These are phyloP conservation scores for Fusarium bulbicola DNA, from an alignment of 2,329 filamentous ascomycete genomes.

Conservation along the genomic window DNA sequence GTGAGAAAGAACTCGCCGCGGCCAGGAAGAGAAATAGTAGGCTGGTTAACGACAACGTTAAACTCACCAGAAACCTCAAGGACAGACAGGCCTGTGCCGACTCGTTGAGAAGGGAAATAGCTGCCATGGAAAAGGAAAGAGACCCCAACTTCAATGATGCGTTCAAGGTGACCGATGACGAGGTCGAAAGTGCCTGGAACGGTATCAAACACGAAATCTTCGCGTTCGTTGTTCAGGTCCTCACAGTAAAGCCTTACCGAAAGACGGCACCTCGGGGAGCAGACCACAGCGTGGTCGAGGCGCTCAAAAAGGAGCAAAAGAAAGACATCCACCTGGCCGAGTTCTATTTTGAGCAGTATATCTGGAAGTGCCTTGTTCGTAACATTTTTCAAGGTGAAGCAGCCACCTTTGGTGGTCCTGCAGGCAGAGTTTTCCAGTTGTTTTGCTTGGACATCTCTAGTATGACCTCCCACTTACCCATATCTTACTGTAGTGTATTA, in stretches of 20 bases:
- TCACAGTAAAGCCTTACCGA: conserved; percentile 11
- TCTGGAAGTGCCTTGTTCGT: conserved; percentile 8
- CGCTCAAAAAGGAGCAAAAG: conserved; percentile 7
- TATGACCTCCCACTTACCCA: background rate
- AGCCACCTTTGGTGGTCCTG: conserved; percentile 12
- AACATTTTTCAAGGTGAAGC: conserved; percentile 5
- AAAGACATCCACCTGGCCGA: background rate
- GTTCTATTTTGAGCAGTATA: conserved; percentile 8
- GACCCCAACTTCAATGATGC: background rate
- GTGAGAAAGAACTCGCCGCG: background rate
- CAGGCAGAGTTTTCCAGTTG: conserved; percentile 9
- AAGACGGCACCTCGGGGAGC: background rate
- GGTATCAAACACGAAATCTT: background rate
- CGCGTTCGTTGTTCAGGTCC: background rate
- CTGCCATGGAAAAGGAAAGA: background rate
- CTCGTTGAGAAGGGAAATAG: background rate
- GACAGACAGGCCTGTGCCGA: background rate
- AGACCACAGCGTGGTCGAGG: background rate
- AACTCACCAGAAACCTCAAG: background rate
- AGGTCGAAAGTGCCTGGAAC: background rate
- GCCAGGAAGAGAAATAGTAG: background rate
- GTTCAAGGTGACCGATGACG: conserved; percentile 17
- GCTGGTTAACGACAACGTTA: background rate
- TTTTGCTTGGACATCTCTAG: conserved; percentile 21
- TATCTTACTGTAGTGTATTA: background rate